These are phyloP conservation scores for Sugiyamaella chiloensis DNA, from an alignment of 805 yeast species.

Conservation along the genomic window DNA sequence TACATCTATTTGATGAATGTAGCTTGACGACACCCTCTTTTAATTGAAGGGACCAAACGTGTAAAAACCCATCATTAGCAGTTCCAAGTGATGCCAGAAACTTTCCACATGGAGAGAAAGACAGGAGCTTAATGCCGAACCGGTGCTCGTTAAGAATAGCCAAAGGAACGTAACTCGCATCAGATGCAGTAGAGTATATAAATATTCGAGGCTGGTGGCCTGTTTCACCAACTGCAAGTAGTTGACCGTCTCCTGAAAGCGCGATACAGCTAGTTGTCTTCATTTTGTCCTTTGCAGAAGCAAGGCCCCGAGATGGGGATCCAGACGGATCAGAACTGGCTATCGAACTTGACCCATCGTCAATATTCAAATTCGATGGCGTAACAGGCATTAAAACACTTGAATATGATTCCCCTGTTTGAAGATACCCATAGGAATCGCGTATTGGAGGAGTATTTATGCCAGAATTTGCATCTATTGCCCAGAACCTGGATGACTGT, in stretches of 20 bases:
- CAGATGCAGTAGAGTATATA: conserved; percentile 52
- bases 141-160: conserved; percentile 58
- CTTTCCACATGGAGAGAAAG: conserved; percentile 57
- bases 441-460: neutral
- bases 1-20: conserved; percentile 58
- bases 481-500: conserved; percentile 9
- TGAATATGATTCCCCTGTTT: neutral
- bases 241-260: conserved; percentile 50
- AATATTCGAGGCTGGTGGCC: conserved; percentile 68
- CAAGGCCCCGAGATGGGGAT: neutral
- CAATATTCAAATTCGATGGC: conserved; percentile 3
- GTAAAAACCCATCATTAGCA: conserved; percentile 65
- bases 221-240: conserved; percentile 66
- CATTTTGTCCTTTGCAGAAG: conserved; percentile 37
- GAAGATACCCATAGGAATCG: conserved; percentile 16
- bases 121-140: conserved; percentile 56
- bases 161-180: conserved; percentile 48
- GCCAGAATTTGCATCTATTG: conserved; percentile 3
- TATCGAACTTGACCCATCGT: neutral
- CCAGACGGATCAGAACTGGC: neutral
- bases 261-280: conserved; percentile 56
- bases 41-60: conserved; percentile 52
- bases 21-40: conserved; percentile 34
- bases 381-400: conserved; percentile 8
- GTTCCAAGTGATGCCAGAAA: conserved; percentile 60